Base-by-base conservation (phyloP, 2,329 filamentous ascomycete genomes). In the Ophiosphaerella korrae region DNA sequence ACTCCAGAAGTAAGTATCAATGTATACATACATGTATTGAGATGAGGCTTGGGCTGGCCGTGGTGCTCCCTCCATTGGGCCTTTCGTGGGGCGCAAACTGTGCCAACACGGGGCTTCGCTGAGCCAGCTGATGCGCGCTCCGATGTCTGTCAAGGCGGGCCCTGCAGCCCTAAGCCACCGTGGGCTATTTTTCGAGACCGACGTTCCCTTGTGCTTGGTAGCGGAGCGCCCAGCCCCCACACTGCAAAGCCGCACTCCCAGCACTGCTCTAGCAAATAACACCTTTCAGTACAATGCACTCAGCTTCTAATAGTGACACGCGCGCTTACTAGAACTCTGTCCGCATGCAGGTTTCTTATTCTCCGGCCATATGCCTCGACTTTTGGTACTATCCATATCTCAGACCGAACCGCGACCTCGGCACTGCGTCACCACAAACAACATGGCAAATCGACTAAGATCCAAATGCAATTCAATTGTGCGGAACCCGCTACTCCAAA, bases 381-480 rank as follows among this genome's bases (percentile, higher is more conserved):
- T 4, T 4, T 21, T 21, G 18, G 18, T 4, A 21, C 18, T 21
- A 21, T 21, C 18, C 6, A 29, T 29, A 6, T 11, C 26, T 29
- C 26, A 6, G 26, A 29, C 26, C 26, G 26, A 29, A 29, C 5
- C 26, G 26, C 26, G 3, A 29, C 26, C 7, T 29, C 26, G 8
- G 2, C 26, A 29, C 26, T 29, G 3, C 6, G 11, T 11, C 11
- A 11, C 26, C 26, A 21, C 18, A 21, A 21, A 21, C 18, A 29
- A 29, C 6, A 29, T 11, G 18, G 18, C 36, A 7, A 29, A 11
- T 18, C 13, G 40, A 32, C 18, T 18, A 32, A 16, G 52, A 26
- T 45, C 14, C 52, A 45, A 44, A 58, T 57, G 44, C 55, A 40
- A 55, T 63, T 63, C 47, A 55, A 60, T 55, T 58, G 55, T 54